Conservation (phyloP, 192 early-diverging fungal genomes). For the Coemansia asiatica region DNA sequence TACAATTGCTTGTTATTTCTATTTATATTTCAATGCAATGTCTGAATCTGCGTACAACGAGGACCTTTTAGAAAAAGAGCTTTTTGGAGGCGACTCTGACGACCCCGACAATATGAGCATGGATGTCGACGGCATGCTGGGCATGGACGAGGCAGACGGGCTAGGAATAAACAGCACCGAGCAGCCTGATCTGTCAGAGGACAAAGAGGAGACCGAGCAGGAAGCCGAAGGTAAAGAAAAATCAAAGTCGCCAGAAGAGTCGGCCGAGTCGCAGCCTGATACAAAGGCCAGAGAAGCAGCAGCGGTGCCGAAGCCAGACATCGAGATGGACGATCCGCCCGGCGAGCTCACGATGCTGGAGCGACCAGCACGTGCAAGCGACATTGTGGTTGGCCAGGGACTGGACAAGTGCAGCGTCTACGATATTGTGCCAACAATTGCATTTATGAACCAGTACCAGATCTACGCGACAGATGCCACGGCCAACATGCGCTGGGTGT, state of each 20-base stretch:
- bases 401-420: constrained; percentile 14
- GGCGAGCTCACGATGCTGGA: constrained; percentile 31
- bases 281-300: background rate
- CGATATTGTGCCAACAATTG: constrained; percentile 42
- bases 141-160: constrained; percentile 22
- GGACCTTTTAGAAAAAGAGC: constrained; percentile 50
- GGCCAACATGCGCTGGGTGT: constrained; percentile 74
- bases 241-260: background rate
- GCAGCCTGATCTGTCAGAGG: background rate
- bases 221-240: background rate
- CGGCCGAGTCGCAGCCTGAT: background rate
- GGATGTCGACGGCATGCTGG: constrained; percentile 51
- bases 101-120: constrained; percentile 31
- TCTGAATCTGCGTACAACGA: constrained; percentile 45
- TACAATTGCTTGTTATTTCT: background rate
- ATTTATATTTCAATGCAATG: constrained; percentile 17
- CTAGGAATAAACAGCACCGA: constrained; percentile 9
- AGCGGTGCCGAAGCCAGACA: constrained; percentile 25
- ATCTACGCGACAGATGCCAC: constrained; percentile 71
- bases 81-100: constrained; percentile 52
- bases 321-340: constrained; percentile 43
- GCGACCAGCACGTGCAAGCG: constrained; percentile 13
- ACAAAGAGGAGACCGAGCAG: background rate
- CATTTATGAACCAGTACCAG: constrained; percentile 50
- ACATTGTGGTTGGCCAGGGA: background rate